These are phyloP conservation scores for Vitis amurensis DNA, from an alignment of 164 flowering plant species.

Conservation along the genomic window DNA sequence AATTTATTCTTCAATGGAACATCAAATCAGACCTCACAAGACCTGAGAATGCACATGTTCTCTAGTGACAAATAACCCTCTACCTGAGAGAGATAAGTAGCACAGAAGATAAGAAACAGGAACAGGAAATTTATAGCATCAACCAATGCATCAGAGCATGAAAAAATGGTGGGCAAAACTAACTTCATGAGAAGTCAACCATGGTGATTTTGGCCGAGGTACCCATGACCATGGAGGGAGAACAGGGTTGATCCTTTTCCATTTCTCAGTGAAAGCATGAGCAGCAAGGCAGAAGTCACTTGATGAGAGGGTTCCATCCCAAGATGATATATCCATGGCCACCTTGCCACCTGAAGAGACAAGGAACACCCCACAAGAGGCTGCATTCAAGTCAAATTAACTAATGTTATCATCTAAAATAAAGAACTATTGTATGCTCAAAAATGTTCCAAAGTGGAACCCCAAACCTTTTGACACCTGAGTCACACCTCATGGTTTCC, in stretches of 20 bases:
- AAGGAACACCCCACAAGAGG: no score
- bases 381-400: no score
- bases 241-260: slow-evolving; percentile 36
- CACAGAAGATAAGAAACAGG: slow-evolving; percentile 1
- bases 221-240: slow-evolving; percentile 65
- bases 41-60: slow-evolving; percentile 24
- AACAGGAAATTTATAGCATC: background rate
- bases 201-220: slow-evolving; percentile 31
- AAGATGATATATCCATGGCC: slow-evolving; percentile 28
- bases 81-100: slow-evolving; percentile 20
- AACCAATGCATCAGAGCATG: background rate
- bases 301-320: slow-evolving; percentile 56
- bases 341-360: no score
- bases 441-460: no score
- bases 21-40: slow-evolving; percentile 32
- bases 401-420: no score
- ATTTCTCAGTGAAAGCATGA: slow-evolving; percentile 39
- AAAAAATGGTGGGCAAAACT: background rate
- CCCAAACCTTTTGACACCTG: no score
- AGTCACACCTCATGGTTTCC: no score
- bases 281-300: slow-evolving; percentile 47
- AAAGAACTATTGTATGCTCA: no score
- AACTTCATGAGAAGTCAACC: slow-evolving; percentile 28
- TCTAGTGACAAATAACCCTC: slow-evolving; percentile 59
- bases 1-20: background rate